Evolutionary conservation across 148 eudicot genomes (phyloP).

Genomic region (Rhododendron simsii): DNA sequence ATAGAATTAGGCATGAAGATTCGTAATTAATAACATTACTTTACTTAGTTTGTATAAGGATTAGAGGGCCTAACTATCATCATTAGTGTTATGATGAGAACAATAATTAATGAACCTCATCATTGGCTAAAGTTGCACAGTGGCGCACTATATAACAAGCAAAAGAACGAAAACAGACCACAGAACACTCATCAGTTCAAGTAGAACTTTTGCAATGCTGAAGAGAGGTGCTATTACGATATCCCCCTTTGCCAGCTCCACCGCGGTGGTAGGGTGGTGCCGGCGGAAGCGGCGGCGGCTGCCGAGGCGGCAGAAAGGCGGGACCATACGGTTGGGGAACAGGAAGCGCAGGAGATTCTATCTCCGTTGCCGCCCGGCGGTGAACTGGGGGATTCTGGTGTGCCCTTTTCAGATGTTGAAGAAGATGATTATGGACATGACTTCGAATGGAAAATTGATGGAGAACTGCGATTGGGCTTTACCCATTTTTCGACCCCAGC

Average conservation of each 20-base stretch:
- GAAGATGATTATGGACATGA: constrained; percentile 39
- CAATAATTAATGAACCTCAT: constrained; percentile 20
- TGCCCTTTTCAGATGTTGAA: constrained; percentile 42
- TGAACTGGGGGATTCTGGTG: constrained; percentile 53
- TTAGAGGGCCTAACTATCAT: constrained; percentile 12
- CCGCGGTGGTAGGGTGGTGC: constrained; percentile 51
- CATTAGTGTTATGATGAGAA: constrained; percentile 35
- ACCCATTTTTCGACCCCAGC: constrained; percentile 63
- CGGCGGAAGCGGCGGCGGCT: constrained; percentile 20
- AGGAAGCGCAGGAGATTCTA: constrained; percentile 48
- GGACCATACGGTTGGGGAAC: constrained; percentile 48
- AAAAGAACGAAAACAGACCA: neutral
- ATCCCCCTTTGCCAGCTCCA: constrained; percentile 32
- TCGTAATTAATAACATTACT: neutral
- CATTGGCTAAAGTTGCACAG: constrained; percentile 9
- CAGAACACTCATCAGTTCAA: neutral
- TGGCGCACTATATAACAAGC: neutral
- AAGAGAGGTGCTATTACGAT: constrained; percentile 20
- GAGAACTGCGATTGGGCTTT: constrained; percentile 61
- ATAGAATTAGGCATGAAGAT: constrained; percentile 2
- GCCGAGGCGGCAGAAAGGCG: constrained; percentile 29
- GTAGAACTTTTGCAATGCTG: constrained; percentile 14
- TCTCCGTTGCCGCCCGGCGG: constrained; percentile 44
- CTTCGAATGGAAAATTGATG: constrained; percentile 34
- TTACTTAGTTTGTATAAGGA: neutral